Base-by-base conservation (phyloP, 805 yeast species). In the Schizosaccharomyces lindneri region DNA sequence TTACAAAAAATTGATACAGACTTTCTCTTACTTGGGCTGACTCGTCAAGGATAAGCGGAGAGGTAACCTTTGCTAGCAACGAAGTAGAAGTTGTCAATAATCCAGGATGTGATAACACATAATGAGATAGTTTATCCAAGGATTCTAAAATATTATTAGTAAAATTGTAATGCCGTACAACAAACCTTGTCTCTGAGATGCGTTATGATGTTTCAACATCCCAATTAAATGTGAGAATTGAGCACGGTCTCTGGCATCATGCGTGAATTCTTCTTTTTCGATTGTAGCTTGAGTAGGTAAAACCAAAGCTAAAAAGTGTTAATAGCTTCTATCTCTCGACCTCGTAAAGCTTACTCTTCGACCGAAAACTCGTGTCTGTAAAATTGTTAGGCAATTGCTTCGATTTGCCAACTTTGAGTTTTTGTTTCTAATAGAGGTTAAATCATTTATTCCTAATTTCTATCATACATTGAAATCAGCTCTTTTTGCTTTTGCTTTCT, bases 331-430 rank as follows among this genome's bases (percentile, higher is more conserved):
- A 31, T 5, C 7, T 31, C 32, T 6, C 4, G 32, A 31, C 32
- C 5, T 24, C n/a, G 21, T 9, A 24, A 2, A 24, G n/a, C 57
- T 24, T 59, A 65, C 66, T 61, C 67, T 81, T 85, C 11, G 95
- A 82, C 55, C 78, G 79, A 72, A 90, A 90, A 0, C 94, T 83
- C 0, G 95, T 87, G 66, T 85, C 90, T 4, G 98, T 93, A 63
- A 78, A 80, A 69, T 87, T 87, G 21, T 81, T 79, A 5, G 88
- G 81, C 64, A 80, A 80, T 5, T 81, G 80, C 21, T 80, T 79
- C 2, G 84, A 75, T 71, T 93, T 93, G 62, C 98, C 98, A 43
- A 93, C 97, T 68, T 79, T 84, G 61, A 93, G 78, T 74, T 87
- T 90, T 63, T 81, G 76, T 70, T 87, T 87, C 68, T 74, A 67